Conservation (phyloP, 805 yeast genomes). For the Candida railenensis region DNA sequence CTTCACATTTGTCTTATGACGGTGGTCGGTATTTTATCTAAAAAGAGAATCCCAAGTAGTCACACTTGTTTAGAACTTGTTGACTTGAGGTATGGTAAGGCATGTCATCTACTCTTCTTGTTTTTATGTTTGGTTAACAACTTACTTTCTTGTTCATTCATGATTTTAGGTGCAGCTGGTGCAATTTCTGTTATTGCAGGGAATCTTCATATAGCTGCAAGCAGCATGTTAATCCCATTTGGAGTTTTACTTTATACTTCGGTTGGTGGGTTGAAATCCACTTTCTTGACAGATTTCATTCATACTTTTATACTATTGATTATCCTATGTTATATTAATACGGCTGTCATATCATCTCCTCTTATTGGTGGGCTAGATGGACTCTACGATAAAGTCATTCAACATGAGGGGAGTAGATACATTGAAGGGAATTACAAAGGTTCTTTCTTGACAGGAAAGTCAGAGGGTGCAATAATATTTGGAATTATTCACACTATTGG, state of each 20-base stretch:
- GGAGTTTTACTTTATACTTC: conserved; percentile 48
- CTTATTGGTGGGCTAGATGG: conserved; percentile 28
- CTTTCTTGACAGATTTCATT: conserved; percentile 48
- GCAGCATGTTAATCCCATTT: conserved; percentile 27
- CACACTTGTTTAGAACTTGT: conserved; percentile 31
- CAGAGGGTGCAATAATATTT: conserved; percentile 32
- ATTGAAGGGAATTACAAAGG: conserved; percentile 34
- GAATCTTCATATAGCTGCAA: conserved; percentile 25
- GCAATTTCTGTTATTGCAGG: conserved; percentile 28
- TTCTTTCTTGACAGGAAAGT: conserved; percentile 34
- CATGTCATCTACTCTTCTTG: conserved; percentile 21
- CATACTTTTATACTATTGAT: conserved; percentile 24
- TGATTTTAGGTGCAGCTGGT: conserved; percentile 28
- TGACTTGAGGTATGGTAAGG: conserved; percentile 25
- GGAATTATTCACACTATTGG: conserved; percentile 35
- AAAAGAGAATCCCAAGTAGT: conserved; percentile 25
- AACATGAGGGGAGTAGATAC: conserved; percentile 16
- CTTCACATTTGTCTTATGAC: conserved; percentile 25
- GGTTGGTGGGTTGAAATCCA: conserved; percentile 51
- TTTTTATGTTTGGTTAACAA: conserved; percentile 23
- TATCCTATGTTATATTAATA: conserved; percentile 24
- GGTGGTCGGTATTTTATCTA: conserved; percentile 24
- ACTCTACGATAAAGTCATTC: conserved; percentile 21
- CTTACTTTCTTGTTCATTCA: conserved; percentile 22
- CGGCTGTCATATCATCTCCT: conserved; percentile 23